Conservation (phyloP, 2,329 filamentous ascomycete genomes). For the Colletotrichum viniferum region DNA sequence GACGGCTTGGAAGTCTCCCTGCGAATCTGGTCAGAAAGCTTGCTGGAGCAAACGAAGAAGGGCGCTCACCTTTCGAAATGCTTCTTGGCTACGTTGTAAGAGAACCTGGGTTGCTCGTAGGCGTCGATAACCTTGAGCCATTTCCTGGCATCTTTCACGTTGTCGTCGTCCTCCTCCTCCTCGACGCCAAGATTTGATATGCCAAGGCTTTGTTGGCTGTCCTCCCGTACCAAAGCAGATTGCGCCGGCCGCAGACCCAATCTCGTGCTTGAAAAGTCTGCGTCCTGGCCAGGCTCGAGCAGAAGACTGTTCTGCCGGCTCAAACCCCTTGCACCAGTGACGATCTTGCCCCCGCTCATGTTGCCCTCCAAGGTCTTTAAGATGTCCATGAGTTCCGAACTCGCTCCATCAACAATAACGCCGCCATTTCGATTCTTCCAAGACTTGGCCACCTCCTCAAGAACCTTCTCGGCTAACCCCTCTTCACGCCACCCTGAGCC, state of each 20-base stretch:
- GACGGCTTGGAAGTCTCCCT: conserved; percentile 69
- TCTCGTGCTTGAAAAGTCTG: conserved; percentile 58
- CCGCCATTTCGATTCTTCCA: conserved; percentile 93
- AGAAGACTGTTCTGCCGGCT: conserved; percentile 68
- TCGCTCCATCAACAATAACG: conserved; percentile 86
- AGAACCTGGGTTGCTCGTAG: conserved; percentile 81
- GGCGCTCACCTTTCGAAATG: conserved; percentile 77
- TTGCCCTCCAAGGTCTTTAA: conserved; percentile 83
- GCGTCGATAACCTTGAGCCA: conserved; percentile 87
- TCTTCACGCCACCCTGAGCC: conserved; percentile 97
- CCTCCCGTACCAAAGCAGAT: conserved; percentile 53
- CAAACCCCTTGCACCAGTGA: conserved; percentile 55
- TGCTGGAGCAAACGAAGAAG: background rate
- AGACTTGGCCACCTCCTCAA: conserved; percentile 87
- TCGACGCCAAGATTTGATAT: conserved; percentile 57
- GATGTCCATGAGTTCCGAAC: conserved; percentile 78
- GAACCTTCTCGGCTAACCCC: conserved; percentile 86
- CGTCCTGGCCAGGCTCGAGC: conserved; percentile 59
- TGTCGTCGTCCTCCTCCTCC: conserved; percentile 61
- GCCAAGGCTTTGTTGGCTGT: conserved; percentile 70
- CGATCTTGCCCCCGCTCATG: conserved; percentile 83
- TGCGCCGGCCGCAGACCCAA: conserved; percentile 56
- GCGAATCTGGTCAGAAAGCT: conserved; percentile 23
- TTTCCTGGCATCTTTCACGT: conserved; percentile 70
- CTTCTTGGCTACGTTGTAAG: conserved; percentile 82